Evolutionary conservation across 1,284 basidiomycete species (phyloP), one percentile per base, ranked within the genome.

Genomic region (Inonotus hispidus): DNA sequence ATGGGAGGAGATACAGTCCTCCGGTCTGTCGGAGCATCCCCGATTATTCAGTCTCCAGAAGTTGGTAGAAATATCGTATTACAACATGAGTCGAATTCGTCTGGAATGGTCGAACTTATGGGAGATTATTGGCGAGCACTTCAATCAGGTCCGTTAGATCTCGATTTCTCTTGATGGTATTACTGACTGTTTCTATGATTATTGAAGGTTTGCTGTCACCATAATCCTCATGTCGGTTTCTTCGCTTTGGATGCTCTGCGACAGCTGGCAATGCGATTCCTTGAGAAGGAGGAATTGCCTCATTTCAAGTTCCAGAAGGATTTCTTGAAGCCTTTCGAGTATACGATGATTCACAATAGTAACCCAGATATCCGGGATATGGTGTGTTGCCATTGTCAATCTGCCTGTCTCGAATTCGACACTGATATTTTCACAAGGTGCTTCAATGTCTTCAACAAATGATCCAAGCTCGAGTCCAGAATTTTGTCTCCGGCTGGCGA

Each of bases 271-370:
- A 98, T 97, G 93, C 88, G 96, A 52, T 99, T 99, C 75, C 80
- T 99, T 69, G 97, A 99, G 75, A 99, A 99, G 75, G 96, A 99
- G 72, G 97, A 99, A 73, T 73, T 99, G 65, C 86, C 94, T 0
- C 95, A 98, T 76, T 99, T 99, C 83, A 95, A 96, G 71, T 99
- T 99, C 77, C 97, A 99, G 69, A 99, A 99, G 74, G 97, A 99
- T 72, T 99, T 99, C 75, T 75, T 99, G 60, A 92, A 94, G 71
- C 97, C 97, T 1, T 99, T 99, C 72, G 95, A 99, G 76, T 90
- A 97, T 73, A 95, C 98, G 1, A 99, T 99, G 92, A 84, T 90
- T 47, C 91, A 98, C 72, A 99, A 98, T 75, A 83, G 87, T 63
- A 97, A 98, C 73, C 88, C 93, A 3, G 96, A 98, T 68, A 88